A percentile compares a stretch with the other conserved stretches of the same genome.
Conservation (phyloP, 345 rosid genomes). For the Jatropha curcas region DNA sequence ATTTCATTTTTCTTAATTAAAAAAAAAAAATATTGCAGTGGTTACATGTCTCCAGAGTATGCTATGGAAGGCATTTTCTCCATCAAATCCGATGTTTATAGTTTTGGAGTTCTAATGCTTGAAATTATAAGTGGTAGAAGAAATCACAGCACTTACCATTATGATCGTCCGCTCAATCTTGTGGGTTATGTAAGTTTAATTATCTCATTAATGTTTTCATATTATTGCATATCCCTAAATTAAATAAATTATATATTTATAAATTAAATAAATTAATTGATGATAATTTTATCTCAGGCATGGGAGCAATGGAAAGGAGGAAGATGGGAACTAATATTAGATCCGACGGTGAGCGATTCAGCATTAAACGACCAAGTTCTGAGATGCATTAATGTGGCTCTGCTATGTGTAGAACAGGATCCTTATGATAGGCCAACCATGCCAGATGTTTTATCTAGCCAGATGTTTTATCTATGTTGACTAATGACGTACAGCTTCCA, state of each 20-base stretch:
- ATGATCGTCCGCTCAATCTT: constrained; percentile 11
- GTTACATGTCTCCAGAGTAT: constrained; percentile 29
- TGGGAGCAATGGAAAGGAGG: constrained; percentile 25
- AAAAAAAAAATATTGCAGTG: too few relatives aligned
- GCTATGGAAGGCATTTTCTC: constrained; percentile 22
- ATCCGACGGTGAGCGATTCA: neutral
- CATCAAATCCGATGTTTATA: constrained; percentile 29
- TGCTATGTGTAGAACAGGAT: neutral
- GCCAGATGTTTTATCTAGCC: constrained; percentile 9
- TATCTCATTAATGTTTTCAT: neutral
- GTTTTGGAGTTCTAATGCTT: constrained; percentile 23
- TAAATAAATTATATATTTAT: too few relatives aligned
- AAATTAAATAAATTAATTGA: too few relatives aligned
- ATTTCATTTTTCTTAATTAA: neutral
- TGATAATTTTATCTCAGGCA: constrained; percentile 8
- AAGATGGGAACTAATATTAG: constrained; percentile 6
- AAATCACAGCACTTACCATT: neutral
- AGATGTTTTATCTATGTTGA: too few relatives aligned
- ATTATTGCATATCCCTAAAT: too few relatives aligned
- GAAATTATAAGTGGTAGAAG: constrained; percentile 25
- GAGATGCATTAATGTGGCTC: constrained; percentile 5
- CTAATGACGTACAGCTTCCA: neutral
- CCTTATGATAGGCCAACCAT: constrained; percentile 1
- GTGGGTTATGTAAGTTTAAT: constrained; percentile 19
- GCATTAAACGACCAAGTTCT: neutral